phyloP scores from a whole-genome alignment of 306 rosid species.

The Quercus variabilis region DNA sequence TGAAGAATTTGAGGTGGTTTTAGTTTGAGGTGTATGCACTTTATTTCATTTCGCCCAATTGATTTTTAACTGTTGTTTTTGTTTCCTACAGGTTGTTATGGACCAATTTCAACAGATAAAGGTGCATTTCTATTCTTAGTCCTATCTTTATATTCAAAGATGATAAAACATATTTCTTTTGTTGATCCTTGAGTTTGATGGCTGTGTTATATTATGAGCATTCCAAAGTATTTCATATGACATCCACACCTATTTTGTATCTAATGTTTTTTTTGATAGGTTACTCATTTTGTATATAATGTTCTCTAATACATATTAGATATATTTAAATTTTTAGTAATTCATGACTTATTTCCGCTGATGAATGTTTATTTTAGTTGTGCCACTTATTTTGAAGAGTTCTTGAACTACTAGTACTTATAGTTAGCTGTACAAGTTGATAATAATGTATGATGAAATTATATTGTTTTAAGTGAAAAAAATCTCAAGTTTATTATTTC shows the following conservation, averaged over 20 bases:
- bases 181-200: constrained; percentile 6
- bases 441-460: neutral
- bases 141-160: constrained; percentile 20
- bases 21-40: constrained; percentile 16
- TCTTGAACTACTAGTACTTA: neutral
- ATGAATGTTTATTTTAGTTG: neutral
- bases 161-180: constrained; percentile 4
- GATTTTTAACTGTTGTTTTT: constrained; percentile 16
- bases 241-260: neutral
- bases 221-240: neutral
- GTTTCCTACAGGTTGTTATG: constrained; percentile 59
- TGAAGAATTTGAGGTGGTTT: constrained; percentile 77
- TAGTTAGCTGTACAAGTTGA: neutral
- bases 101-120: constrained; percentile 70
- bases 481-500: no score
- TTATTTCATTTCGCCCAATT: constrained; percentile 15
- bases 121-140: constrained; percentile 45
- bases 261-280: no score
- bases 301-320: neutral
- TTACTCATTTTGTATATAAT: neutral
- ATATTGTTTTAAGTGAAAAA: neutral
- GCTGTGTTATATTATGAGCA: neutral
- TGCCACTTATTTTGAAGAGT: neutral
- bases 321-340: neutral
- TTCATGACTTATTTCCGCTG: neutral